phyloP scores from a whole-genome alignment of 305 asterid species.

The Lippia alba region DNA sequence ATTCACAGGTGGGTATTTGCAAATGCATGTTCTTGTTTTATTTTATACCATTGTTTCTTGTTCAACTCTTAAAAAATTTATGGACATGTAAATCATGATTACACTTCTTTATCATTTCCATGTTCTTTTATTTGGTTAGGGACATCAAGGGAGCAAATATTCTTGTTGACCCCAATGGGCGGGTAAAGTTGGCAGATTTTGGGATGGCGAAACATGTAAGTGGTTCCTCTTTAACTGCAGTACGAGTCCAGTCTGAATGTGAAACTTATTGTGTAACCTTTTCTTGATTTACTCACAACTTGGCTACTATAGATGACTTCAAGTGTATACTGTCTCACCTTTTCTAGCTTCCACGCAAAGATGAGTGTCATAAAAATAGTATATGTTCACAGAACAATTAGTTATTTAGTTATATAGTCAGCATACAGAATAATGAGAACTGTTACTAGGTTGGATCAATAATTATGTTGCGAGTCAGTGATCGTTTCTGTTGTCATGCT shows the following conservation, averaged over 20 bases:
- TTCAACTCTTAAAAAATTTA: conserved; percentile 16
- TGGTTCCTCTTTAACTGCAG: conserved; percentile 15
- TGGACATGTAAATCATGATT: conserved; percentile 22
- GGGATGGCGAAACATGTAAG: conserved; percentile 72
- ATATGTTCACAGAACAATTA: too few relatives aligned
- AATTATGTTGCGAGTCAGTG: conserved; percentile 21
- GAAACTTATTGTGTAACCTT: conserved; percentile 10
- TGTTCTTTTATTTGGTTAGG: conserved; percentile 47
- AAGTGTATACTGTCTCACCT: too few relatives aligned
- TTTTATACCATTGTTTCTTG: conserved; percentile 19
- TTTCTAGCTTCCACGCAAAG: too few relatives aligned
- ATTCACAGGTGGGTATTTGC: conserved; percentile 47
- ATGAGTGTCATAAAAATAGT: too few relatives aligned
- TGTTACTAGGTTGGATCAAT: not conserved
- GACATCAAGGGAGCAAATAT: conserved; percentile 88
- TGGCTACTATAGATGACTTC: too few relatives aligned
- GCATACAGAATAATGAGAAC: not conserved
- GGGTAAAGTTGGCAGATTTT: conserved; percentile 66
- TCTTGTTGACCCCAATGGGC: conserved; percentile 80
- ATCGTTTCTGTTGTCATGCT: conserved; percentile 6
- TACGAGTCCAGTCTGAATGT: conserved; percentile 7
- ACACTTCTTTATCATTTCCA: not conserved
- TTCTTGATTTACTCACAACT: too few relatives aligned
- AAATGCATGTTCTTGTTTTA: conserved; percentile 22
- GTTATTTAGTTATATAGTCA: conserved; percentile 3